Conservation (phyloP, 805 yeast species). For the Yarrowia deformans region DNA sequence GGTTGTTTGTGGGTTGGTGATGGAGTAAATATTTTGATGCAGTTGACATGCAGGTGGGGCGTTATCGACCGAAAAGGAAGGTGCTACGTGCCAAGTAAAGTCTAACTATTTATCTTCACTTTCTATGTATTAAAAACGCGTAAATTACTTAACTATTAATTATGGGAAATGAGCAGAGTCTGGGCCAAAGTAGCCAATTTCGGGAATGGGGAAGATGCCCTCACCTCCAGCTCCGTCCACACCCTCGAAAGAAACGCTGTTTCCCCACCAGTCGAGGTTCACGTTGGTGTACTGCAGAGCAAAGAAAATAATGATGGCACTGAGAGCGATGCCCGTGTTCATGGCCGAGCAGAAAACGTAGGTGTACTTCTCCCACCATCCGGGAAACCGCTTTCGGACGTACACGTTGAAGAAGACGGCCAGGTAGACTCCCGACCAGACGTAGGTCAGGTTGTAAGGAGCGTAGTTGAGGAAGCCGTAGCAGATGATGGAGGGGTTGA, state of each 20-base stretch:
- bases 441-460: slow-evolving; percentile 56
- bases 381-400: slow-evolving; percentile 52
- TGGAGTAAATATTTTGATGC: not conserved
- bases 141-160: not conserved
- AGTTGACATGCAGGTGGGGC: not conserved
- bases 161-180: slow-evolving; percentile 43
- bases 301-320: slow-evolving; percentile 57
- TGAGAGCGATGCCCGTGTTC: slow-evolving; percentile 60
- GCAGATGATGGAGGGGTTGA: slow-evolving; percentile 19
- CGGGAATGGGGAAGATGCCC: slow-evolving; percentile 15
- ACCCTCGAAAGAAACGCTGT: slow-evolving; percentile 47
- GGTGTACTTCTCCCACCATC: slow-evolving; percentile 64
- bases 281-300: slow-evolving; percentile 52
- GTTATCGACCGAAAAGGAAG: too few species aligned
- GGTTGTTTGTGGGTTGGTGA: not conserved
- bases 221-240: slow-evolving; percentile 21
- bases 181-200: slow-evolving; percentile 16
- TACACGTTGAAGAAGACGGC: slow-evolving; percentile 56
- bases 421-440: slow-evolving; percentile 54
- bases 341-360: slow-evolving; percentile 58
- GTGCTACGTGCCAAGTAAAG: too few species aligned
- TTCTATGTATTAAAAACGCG: too few species aligned
- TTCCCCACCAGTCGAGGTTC: slow-evolving; percentile 60
- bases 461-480: slow-evolving; percentile 49
- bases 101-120: too few species aligned